phyloP scores from a whole-genome alignment of 306 rosid genomes.

The Casuarina glauca region DNA sequence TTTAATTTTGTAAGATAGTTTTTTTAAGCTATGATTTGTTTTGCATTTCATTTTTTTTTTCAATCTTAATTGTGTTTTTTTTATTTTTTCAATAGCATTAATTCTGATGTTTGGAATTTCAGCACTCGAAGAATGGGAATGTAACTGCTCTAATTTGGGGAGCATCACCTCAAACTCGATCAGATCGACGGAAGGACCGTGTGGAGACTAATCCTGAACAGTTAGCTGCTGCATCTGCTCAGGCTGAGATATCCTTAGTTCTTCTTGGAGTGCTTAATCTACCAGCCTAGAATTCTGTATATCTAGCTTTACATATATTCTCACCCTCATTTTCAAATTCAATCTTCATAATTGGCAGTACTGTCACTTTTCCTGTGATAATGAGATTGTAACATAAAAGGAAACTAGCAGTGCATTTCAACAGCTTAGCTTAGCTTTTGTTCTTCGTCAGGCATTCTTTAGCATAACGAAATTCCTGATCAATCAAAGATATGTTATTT shows the following conservation, averaged over 20 bases:
- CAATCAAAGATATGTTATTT: background rate
- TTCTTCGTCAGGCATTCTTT: background rate
- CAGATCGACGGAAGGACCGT: slow-evolving; percentile 92
- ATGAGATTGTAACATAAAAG: background rate
- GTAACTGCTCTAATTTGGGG: slow-evolving; percentile 97
- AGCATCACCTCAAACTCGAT: slow-evolving; percentile 94
- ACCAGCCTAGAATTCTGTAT: background rate
- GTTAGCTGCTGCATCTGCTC: slow-evolving; percentile 94
- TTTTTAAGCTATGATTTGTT: background rate
- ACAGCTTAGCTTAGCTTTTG: background rate
- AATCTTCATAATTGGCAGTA: background rate
- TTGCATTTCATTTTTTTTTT: background rate
- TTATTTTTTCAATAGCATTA: background rate
- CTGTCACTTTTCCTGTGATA: background rate
- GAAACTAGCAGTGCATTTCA: background rate
- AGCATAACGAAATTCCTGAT: background rate
- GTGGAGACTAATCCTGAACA: slow-evolving; percentile 98
- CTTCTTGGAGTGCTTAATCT: slow-evolving; percentile 7
- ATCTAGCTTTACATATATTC: background rate
- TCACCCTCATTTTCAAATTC: background rate
- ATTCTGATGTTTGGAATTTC: slow-evolving; percentile 33
- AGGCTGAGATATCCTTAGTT: slow-evolving; percentile 83
- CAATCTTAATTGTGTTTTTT: background rate
- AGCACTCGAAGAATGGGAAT: slow-evolving; percentile 68
- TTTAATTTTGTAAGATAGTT: background rate